Evolutionary conservation across 2,329 filamentous ascomycete genomes (phyloP).

Genomic region (Parastagonospora nodorum): DNA sequence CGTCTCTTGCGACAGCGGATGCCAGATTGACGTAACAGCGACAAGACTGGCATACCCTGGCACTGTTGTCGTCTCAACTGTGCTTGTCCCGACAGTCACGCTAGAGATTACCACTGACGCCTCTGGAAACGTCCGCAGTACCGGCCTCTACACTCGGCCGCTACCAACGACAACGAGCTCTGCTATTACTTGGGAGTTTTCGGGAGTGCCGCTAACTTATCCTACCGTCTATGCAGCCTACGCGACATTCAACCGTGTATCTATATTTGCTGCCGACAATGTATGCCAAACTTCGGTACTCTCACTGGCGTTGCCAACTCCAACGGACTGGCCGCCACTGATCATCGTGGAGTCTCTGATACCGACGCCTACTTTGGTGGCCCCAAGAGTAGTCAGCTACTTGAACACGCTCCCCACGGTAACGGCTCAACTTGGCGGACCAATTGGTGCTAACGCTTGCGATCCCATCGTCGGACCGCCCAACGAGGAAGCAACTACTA

Average conservation of each 20-base stretch:
- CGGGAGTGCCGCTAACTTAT: slow-evolving; percentile 33
- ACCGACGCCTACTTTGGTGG: slow-evolving; percentile 26
- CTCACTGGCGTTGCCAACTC: slow-evolving; percentile 26
- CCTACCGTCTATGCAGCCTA: slow-evolving; percentile 42
- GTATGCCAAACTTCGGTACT: slow-evolving; percentile 24
- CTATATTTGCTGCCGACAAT: slow-evolving; percentile 24
- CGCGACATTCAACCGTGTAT: slow-evolving; percentile 33
- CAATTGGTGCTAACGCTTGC: slow-evolving; percentile 36
- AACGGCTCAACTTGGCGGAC: slow-evolving; percentile 30
- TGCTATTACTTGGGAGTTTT: slow-evolving; percentile 34
- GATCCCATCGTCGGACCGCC: slow-evolving; percentile 34
- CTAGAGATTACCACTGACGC: slow-evolving; percentile 28
- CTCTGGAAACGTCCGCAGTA: slow-evolving; percentile 16
- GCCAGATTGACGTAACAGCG: slow-evolving; percentile 40
- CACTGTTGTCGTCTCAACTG: slow-evolving; percentile 22
- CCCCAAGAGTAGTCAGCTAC: slow-evolving; percentile 35
- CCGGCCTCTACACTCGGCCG: slow-evolving; percentile 12
- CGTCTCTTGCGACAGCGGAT: slow-evolving; percentile 30
- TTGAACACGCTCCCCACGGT: slow-evolving; percentile 38
- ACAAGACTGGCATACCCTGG: slow-evolving; percentile 36
- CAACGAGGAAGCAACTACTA: slow-evolving; percentile 1
- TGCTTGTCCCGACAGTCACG: slow-evolving; percentile 19
- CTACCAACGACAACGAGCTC: slow-evolving; percentile 13
- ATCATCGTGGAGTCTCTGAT: slow-evolving; percentile 27
- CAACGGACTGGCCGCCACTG: slow-evolving; percentile 32